Conservation (phyloP, 345 rosid species). For the Noccaea bulbosa region DNA sequence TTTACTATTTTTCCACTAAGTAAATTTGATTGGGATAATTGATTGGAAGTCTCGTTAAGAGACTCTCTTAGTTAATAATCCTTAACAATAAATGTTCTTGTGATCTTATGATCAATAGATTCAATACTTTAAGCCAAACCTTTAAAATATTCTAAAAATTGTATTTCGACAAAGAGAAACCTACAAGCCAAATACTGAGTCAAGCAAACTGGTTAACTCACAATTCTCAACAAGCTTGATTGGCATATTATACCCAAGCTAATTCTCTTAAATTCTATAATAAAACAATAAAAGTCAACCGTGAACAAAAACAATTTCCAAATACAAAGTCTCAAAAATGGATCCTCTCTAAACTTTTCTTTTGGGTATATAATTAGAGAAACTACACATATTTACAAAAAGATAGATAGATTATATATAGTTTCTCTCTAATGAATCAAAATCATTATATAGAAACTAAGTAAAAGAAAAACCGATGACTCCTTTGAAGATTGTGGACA, state of each 20-base stretch:
- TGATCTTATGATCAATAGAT: too few species aligned
- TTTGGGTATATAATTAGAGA: constrained; percentile 7
- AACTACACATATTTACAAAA: constrained; percentile 1
- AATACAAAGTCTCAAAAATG: constrained; percentile 32
- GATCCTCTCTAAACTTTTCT: neutral
- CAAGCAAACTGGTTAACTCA: neutral
- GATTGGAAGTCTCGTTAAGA: too few species aligned
- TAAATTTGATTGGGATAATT: too few species aligned
- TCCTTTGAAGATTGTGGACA: constrained; percentile 40
- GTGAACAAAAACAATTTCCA: constrained; percentile 11
- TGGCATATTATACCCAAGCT: neutral
- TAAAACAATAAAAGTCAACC: neutral
- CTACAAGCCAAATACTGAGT: neutral
- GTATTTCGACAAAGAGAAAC: neutral
- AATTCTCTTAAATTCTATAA: neutral
- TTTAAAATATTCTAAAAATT: neutral
- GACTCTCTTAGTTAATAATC: too few species aligned
- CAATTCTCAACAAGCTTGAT: constrained; percentile 6
- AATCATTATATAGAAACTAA: neutral
- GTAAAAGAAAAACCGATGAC: constrained; percentile 11
- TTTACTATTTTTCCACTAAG: too few species aligned
- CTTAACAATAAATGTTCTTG: too few species aligned
- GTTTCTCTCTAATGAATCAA: constrained; percentile 11
- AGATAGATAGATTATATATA: neutral
- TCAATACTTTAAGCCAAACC: neutral